Percentiles rank a stretch among this genome's conserved stretches.
These are phyloP conservation scores for Crepidotus variabilis DNA, from an alignment of 768 basidiomycete species.

Conservation along the genomic window DNA sequence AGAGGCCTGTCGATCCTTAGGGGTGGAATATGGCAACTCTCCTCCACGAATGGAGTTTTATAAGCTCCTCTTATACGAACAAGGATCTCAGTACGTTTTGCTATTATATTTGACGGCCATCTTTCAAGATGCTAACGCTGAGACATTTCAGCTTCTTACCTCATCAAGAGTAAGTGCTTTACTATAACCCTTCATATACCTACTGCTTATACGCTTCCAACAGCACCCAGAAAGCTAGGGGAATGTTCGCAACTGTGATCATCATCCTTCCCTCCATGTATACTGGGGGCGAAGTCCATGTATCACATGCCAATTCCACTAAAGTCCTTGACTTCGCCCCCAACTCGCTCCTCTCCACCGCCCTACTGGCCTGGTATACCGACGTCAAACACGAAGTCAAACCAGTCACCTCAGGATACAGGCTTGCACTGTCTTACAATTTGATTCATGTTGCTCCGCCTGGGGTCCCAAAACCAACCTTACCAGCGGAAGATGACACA, in stretches of 20 bases:
- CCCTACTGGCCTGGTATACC: constrained; percentile 48
- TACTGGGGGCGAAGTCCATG: constrained; percentile 40
- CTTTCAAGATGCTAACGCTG: neutral
- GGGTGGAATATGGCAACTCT: constrained; percentile 24
- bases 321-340: constrained; percentile 32
- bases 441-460: constrained; percentile 37
- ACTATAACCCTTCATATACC: neutral
- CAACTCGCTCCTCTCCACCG: constrained; percentile 27
- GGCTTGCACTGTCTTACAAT: constrained; percentile 48
- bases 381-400: constrained; percentile 50
- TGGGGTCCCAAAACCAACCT: constrained; percentile 19
- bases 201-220: neutral
- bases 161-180: constrained; percentile 39
- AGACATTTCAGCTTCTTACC: constrained; percentile 42
- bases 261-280: constrained; percentile 44
- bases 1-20: constrained; percentile 31
- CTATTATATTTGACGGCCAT: neutral
- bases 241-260: constrained; percentile 51
- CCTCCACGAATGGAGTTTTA: constrained; percentile 36
- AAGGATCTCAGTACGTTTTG: constrained; percentile 42
- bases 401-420: constrained; percentile 44
- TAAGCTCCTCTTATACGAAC: constrained; percentile 46
- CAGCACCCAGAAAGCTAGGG: constrained; percentile 42
- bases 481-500: constrained; percentile 21
- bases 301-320: constrained; percentile 32